Percentiles rank a stretch among this genome's conserved stretches.
Evolutionary conservation across 768 basidiomycete genomes (phyloP).

Genomic region (Serendipita indica): DNA sequence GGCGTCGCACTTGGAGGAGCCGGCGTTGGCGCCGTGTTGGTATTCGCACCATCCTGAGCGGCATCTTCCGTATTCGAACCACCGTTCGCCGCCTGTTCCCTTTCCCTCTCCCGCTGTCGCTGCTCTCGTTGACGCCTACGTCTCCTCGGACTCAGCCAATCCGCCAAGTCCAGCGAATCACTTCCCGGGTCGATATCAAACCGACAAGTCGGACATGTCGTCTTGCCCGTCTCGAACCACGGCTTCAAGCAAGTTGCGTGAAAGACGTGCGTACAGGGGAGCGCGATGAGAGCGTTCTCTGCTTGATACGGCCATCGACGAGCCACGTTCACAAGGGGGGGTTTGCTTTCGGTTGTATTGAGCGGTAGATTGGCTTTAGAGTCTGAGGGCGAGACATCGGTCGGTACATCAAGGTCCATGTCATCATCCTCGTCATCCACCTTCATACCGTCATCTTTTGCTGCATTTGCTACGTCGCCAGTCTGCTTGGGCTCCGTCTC

Average conservation of each 20-base stretch:
- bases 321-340: too few species aligned
- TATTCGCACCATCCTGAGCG: background rate
- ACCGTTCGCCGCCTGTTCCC: too few species aligned
- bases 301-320: background rate
- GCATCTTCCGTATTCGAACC: too few species aligned
- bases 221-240: conserved; percentile 56
- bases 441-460: background rate
- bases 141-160: conserved; percentile 7
- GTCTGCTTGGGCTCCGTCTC: background rate
- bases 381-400: background rate
- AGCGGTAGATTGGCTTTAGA: background rate
- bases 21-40: background rate
- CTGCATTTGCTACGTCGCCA: background rate
- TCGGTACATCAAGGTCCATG: background rate
- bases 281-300: conserved; percentile 32
- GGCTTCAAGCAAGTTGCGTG: conserved; percentile 58
- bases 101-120: too few species aligned
- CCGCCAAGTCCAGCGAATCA: conserved; percentile 32
- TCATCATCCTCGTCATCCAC: background rate
- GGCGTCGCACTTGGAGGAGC: background rate
- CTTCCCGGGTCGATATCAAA: conserved; percentile 74
- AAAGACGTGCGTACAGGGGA: conserved; percentile 73
- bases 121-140: background rate
- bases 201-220: conserved; percentile 71
- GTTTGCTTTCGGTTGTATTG: background rate